phyloP scores from a whole-genome alignment of 345 rosid species.

The Bruguiera gymnorhiza region DNA sequence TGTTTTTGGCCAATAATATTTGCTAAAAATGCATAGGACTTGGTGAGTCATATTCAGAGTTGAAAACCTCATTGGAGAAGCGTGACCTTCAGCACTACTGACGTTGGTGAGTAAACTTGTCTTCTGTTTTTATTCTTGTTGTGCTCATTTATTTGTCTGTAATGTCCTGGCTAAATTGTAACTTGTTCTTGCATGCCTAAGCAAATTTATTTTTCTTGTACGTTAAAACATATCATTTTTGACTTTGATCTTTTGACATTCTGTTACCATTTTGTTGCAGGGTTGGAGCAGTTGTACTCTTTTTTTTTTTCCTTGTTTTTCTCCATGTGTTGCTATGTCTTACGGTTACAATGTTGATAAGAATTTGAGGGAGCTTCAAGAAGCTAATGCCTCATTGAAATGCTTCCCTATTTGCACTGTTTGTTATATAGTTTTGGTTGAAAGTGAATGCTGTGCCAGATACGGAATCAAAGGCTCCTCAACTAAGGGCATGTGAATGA shows the following conservation, averaged over 20 bases:
- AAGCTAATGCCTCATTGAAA: conserved; percentile 71
- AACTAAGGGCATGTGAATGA: conserved; percentile 80
- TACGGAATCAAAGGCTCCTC: conserved; percentile 56
- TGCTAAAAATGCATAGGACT: conserved; percentile 43
- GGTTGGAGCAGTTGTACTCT: neutral
- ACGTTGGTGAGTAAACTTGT: conserved; percentile 17
- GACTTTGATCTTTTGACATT: neutral
- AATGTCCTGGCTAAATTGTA: too few relatives aligned
- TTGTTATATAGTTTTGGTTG: conserved; percentile 8
- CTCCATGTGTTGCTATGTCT: neutral
- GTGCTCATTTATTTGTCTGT: too few relatives aligned
- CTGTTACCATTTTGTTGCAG: neutral
- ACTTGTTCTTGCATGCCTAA: too few relatives aligned
- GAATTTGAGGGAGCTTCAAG: conserved; percentile 58
- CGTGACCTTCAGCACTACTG: conserved; percentile 75
- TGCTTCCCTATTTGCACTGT: conserved; percentile 51
- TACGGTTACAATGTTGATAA: conserved; percentile 83
- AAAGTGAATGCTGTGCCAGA: conserved; percentile 81
- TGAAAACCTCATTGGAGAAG: conserved; percentile 54
- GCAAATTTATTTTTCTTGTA: too few relatives aligned
- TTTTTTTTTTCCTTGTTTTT: neutral
- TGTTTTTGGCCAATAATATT: conserved; percentile 3
- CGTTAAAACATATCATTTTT: too few relatives aligned
- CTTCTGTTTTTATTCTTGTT: too few relatives aligned
- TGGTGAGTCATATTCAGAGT: conserved; percentile 65